Conservation (phyloP, 2,329 filamentous ascomycete species). For the Pseudogymnoascus sp. region DNA sequence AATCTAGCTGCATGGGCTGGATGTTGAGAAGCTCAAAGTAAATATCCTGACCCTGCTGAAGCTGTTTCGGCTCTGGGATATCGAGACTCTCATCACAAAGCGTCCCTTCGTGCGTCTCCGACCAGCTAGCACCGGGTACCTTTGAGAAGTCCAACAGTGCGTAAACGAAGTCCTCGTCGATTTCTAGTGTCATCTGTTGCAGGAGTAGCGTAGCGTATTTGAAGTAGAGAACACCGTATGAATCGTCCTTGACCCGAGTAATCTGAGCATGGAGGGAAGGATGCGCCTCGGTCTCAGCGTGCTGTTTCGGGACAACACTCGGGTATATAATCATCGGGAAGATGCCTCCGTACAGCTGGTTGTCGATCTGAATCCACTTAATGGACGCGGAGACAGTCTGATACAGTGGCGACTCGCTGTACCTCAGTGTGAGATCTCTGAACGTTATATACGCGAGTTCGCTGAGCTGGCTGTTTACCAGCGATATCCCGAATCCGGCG, state of each 20-base stretch:
- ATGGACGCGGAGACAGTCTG: constrained; percentile 85
- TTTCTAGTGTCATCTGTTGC: constrained; percentile 96
- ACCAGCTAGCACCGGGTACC: constrained; percentile 82
- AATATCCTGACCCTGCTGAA: constrained; percentile 82
- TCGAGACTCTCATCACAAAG: constrained; percentile 85
- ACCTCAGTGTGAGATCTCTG: constrained; percentile 82
- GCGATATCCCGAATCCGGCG: constrained; percentile 82
- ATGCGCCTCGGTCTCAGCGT: constrained; percentile 91
- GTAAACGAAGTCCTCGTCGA: constrained; percentile 98
- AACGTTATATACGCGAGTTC: constrained; percentile 92
- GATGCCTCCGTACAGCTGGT: constrained; percentile 94
- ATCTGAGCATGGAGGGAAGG: constrained; percentile 89
- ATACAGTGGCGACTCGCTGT: constrained; percentile 86
- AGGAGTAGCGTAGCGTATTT: constrained; percentile 92
- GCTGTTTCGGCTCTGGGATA: constrained; percentile 82
- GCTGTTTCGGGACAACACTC: constrained; percentile 94
- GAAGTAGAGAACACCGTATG: constrained; percentile 94
- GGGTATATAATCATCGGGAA: constrained; percentile 97
- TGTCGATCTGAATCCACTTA: constrained; percentile 99
- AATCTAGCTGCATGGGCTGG: constrained; percentile 94
- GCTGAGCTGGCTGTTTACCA: constrained; percentile 85
- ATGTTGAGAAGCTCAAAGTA: constrained; percentile 97
- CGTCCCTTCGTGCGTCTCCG: constrained; percentile 65
- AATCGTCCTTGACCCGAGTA: constrained; percentile 94
- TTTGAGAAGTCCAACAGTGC: constrained; percentile 92